Base-by-base conservation (phyloP, 768 basidiomycete species). In the Kwoniella bestiolae region DNA sequence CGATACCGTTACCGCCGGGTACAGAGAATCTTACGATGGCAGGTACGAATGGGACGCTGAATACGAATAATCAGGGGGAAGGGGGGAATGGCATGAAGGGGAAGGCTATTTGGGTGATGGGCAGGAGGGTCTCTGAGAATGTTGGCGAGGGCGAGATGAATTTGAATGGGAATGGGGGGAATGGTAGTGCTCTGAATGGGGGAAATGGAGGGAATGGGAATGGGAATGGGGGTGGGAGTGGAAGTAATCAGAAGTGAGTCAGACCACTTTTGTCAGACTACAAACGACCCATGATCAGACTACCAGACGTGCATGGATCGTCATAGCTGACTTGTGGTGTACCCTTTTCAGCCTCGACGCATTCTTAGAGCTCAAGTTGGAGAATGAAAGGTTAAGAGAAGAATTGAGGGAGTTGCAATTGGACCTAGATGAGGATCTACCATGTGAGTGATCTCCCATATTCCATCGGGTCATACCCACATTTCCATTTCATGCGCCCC, bases 291-390 rank as follows among this genome's bases (percentile, higher is more conserved):
- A 7, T 18, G 29, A 8, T n/a, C n/a, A n/a, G n/a, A n/a, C n/a
- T n/a, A n/a, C n/a, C n/a, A n/a, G n/a, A n/a, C n/a, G n/a, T n/a
- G n/a, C n/a, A n/a, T n/a, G n/a, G n/a, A n/a, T n/a, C n/a, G n/a
- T n/a, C n/a, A n/a, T n/a, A n/a, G n/a, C n/a, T n/a, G n/a, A n/a
- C n/a, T n/a, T n/a, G n/a, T n/a, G n/a, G n/a, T n/a, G n/a, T n/a
- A n/a, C n/a, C n/a, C 1, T 26, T 14, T 11, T 5, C 50, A 80
- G 78, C 34, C 75, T 84, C 53, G 83, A 84, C 64, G 78, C 82
- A 23, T 85, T 83, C 68, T 75, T 96, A 35, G 93, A 95, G 74
- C 86, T 95, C 55, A 94, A 92, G 80, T 83, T 89, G 61, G 92
- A 94, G 82, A 93, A 96, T 79, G 90, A 91, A 79, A 85, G 88